Evolutionary conservation across 192 early-diverging fungal species (phyloP).

Genomic region (Backusella australiensis): DNA sequence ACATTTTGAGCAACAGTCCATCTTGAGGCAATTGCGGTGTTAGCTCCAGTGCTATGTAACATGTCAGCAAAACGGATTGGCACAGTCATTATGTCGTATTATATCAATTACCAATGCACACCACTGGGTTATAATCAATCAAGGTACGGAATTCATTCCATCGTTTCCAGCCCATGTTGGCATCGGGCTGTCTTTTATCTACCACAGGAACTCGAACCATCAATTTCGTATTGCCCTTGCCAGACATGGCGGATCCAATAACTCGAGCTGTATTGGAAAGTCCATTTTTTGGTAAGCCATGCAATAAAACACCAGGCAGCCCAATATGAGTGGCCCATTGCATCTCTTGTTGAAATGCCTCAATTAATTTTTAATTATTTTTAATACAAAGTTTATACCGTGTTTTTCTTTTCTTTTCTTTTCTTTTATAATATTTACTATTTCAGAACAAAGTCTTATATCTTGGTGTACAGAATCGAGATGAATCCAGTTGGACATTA

Average conservation of each 20-base stretch:
- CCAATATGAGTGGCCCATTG: slow-evolving; percentile 74
- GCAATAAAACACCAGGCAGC: slow-evolving; percentile 55
- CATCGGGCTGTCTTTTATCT: slow-evolving; percentile 13
- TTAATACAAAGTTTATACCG: background rate
- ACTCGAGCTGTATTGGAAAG: slow-evolving; percentile 59
- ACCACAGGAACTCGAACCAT: slow-evolving; percentile 49
- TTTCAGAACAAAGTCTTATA: slow-evolving; percentile 55
- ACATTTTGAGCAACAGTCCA: slow-evolving; percentile 49
- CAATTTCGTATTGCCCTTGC: slow-evolving; percentile 40
- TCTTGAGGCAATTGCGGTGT: slow-evolving; percentile 48
- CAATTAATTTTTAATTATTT: background rate
- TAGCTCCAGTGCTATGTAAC: slow-evolving; percentile 55
- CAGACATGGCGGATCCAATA: slow-evolving; percentile 30
- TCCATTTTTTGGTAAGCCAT: slow-evolving; percentile 30
- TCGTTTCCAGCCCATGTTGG: slow-evolving; percentile 55
- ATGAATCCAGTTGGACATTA: slow-evolving; percentile 52
- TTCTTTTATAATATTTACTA: slow-evolving; percentile 23
- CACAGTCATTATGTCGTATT: no score
- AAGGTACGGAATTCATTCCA: slow-evolving; percentile 83
- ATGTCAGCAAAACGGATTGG: background rate
- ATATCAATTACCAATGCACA: slow-evolving; percentile 44
- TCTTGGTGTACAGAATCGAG: slow-evolving; percentile 48
- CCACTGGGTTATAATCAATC: slow-evolving; percentile 65
- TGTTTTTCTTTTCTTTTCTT: background rate
- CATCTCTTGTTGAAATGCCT: slow-evolving; percentile 59